These are phyloP conservation scores for Lasiodiplodia citricola DNA, from an alignment of 2,329 filamentous ascomycete genomes.

Conservation along the genomic window DNA sequence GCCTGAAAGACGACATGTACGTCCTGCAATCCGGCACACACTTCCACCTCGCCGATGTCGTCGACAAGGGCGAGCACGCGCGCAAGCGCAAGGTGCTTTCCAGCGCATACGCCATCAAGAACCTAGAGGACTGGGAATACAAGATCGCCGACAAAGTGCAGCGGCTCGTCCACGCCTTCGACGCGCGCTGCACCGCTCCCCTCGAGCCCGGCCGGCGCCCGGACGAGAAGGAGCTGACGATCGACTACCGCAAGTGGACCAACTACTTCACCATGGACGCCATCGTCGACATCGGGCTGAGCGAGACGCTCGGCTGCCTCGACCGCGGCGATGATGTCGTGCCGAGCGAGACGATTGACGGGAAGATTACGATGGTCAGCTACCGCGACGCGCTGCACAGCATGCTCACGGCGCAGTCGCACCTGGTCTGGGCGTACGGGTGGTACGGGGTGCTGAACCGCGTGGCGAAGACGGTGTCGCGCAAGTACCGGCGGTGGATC, in stretches of 20 bases:
- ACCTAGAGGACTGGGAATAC: slow-evolving; percentile 31
- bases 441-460: too few species aligned
- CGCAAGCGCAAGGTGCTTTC: slow-evolving; percentile 32
- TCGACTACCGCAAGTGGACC: slow-evolving; percentile 59
- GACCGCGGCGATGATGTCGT: slow-evolving; percentile 54
- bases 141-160: slow-evolving; percentile 29
- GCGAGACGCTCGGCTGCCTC: slow-evolving; percentile 57
- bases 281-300: slow-evolving; percentile 62
- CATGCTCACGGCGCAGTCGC: too few species aligned
- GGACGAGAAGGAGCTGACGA: slow-evolving; percentile 48
- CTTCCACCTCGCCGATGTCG: slow-evolving; percentile 53
- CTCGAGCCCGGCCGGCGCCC: slow-evolving; percentile 31
- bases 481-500: too few species aligned
- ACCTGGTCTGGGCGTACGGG: too few species aligned
- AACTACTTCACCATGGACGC: slow-evolving; percentile 64
- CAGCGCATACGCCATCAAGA: slow-evolving; percentile 32
- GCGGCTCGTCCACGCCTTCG: slow-evolving; percentile 47
- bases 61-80: slow-evolving; percentile 36
- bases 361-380: slow-evolving; percentile 49
- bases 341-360: too few species aligned
- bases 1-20: slow-evolving; percentile 37
- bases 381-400: slow-evolving; percentile 48
- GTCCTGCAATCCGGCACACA: slow-evolving; percentile 53
- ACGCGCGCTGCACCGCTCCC: slow-evolving; percentile 49
- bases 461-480: too few species aligned